Percentiles rank a stretch among this genome's conserved stretches.
These are phyloP conservation scores for Akanthomyces uredinophilus DNA, from an alignment of 2,329 filamentous ascomycete genomes.

Conservation along the genomic window DNA sequence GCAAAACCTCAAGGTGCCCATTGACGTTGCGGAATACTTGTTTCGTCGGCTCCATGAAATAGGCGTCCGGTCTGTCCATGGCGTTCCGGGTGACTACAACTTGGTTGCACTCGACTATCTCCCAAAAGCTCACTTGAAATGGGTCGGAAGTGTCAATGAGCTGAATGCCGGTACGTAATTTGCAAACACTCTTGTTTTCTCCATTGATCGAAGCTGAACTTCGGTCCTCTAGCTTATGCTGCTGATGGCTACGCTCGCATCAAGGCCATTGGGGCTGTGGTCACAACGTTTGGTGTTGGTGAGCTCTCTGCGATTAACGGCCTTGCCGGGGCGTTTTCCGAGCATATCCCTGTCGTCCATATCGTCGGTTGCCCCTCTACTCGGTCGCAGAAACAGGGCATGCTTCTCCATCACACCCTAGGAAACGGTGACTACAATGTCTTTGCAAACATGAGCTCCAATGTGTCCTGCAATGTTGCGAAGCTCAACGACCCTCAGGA, in stretches of 20 bases:
- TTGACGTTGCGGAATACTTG: conserved; percentile 63
- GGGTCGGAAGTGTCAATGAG: conserved; percentile 68
- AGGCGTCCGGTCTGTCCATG: conserved; percentile 60
- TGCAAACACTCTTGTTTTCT: no score
- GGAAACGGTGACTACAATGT: conserved; percentile 78
- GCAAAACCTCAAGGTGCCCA: conserved; percentile 40
- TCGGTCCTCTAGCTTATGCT: conserved; percentile 54
- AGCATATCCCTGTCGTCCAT: conserved; percentile 67
- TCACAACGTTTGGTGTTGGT: conserved; percentile 74
- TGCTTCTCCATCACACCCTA: conserved; percentile 62
- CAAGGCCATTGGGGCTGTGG: conserved; percentile 62
- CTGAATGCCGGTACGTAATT: conserved; percentile 57
- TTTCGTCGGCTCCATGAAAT: conserved; percentile 60
- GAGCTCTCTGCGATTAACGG: conserved; percentile 71
- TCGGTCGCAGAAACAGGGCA: conserved; percentile 41
- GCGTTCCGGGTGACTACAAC: conserved; percentile 71
- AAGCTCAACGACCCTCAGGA: conserved; percentile 65
- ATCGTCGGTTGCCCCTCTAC: conserved; percentile 54
- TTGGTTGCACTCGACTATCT: conserved; percentile 64
- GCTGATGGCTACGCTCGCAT: conserved; percentile 76
- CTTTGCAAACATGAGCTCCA: conserved; percentile 71
- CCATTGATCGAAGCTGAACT: neutral
- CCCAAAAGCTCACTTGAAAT: conserved; percentile 51
- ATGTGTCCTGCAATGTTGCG: conserved; percentile 66
- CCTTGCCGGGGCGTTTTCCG: conserved; percentile 67